Conservation (phyloP, 2,329 filamentous ascomycete genomes). For the Fusarium nematophilum region DNA sequence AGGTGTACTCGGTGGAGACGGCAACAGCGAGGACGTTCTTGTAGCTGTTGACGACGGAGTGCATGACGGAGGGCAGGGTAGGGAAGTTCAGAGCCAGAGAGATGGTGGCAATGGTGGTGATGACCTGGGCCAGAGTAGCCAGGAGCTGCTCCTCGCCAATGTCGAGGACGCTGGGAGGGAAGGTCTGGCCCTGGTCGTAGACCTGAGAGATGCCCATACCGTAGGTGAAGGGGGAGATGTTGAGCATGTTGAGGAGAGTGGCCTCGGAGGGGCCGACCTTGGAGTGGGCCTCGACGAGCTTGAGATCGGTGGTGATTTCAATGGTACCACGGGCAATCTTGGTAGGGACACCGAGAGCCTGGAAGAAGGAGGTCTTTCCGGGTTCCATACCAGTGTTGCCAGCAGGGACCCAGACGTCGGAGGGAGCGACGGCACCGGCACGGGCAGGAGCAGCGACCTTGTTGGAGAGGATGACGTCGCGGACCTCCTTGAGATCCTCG, state of each 20-base stretch:
- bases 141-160: constrained; percentile 96
- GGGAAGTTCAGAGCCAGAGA: constrained; percentile 96
- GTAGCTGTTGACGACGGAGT: constrained; percentile 97
- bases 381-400: constrained; percentile 99
- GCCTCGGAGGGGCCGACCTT: constrained; percentile 99
- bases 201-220: constrained; percentile 97
- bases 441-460: constrained; percentile 97
- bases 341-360: constrained; percentile 99
- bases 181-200: constrained; percentile 97
- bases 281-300: constrained; percentile 91
- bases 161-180: constrained; percentile 87
- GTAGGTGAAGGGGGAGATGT: constrained; percentile 99
- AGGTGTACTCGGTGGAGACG: constrained; percentile 89
- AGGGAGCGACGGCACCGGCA: constrained; percentile 95
- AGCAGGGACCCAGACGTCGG: constrained; percentile 93
- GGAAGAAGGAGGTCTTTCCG: constrained; percentile 99
- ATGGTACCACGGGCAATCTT: constrained; percentile 99
- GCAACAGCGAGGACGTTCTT: constrained; percentile 96
- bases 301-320: constrained; percentile 98
- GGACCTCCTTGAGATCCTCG: constrained; percentile 88
- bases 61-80: constrained; percentile 93
- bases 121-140: constrained; percentile 80
- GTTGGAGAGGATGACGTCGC: constrained; percentile 95
- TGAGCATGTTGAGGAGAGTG: constrained; percentile 98
- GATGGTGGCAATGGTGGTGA: constrained; percentile 88